Base-by-base conservation (phyloP, 1,139 yeast species). In the Diutina pseudorugosa region DNA sequence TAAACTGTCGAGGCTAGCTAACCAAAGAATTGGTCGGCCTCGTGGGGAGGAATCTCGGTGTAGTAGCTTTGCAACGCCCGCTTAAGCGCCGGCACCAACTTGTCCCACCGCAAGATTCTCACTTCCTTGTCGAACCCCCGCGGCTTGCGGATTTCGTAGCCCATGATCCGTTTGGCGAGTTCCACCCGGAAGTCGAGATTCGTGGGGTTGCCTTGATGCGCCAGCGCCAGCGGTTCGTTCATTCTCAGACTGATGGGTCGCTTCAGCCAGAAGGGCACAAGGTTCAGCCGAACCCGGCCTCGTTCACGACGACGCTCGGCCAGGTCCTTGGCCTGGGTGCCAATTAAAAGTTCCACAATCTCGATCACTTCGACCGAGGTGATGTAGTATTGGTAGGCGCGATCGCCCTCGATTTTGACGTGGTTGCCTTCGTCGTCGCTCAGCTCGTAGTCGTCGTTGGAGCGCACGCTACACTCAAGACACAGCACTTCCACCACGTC, bases 41-140 rank as follows among this genome's bases (percentile, higher is more conserved):
- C 49, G 16, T 45, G 49, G 11, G 49, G 49, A 25, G 82, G 73
- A 55, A 77, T 72, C 60, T 79, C 83, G 21, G 79, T 79, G 61
- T 80, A 81, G 61, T 82, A 82, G 62, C 84, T 78, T 62, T 80
- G 85, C 54, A 82, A 65, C 6, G 86, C 86, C 61, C 86, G 72
- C 61, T 70, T 73, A 55, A 82, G 68, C 40, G 86, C 85, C 2
- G 83, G 81, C 14, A 72, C 73, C 55, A 82, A 68, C 57, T 75
- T 79, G 53, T 76, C 80, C 86, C 86, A 82, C 55, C 76, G 70
- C 56, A 82, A 65, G 47, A 82, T 80, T 52, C 86, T 66, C 33
- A 82, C 85, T 58, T 80, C 85, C 63, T 81, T 82, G 60, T 81
- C 85, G 62, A 82, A 81, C 1, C 85, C 85, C 59, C 86, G 69